Conservation (phyloP, 495 filamentous ascomycete species). For the Daldinia caldariorum region DNA sequence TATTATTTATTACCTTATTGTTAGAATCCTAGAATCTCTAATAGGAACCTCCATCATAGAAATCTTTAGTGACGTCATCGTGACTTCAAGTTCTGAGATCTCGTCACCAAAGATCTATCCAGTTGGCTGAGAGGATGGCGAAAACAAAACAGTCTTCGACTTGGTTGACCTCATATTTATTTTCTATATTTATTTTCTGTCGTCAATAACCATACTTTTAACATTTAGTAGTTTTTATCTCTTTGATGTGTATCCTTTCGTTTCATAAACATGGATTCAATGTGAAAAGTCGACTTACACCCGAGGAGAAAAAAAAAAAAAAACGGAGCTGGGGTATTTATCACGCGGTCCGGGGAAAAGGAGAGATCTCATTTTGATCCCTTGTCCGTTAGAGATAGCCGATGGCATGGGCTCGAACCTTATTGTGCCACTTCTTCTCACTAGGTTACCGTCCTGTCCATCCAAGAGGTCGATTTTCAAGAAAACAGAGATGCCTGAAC, state of each 20-base stretch:
- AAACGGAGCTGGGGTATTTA: neutral
- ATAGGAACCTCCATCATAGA: neutral
- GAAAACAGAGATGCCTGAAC: neutral
- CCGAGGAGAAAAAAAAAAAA: neutral
- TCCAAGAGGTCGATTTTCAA: neutral
- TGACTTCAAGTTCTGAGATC: neutral
- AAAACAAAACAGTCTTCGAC: conserved; percentile 8
- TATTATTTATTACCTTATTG: too few relatives aligned
- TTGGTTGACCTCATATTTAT: neutral
- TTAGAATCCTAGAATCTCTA: too few relatives aligned
- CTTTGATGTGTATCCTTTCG: neutral
- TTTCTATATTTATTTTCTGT: neutral
- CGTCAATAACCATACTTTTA: neutral
- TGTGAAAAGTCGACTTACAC: neutral
- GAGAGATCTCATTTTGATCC: neutral
- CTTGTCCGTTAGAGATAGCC: neutral
- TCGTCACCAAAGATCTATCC: neutral
- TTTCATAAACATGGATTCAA: neutral
- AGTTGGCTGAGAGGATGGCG: neutral
- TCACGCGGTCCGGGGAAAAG: conserved; percentile 1
- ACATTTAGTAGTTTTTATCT: neutral
- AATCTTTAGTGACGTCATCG: conserved; percentile 16
- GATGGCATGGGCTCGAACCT: neutral
- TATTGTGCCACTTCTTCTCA: neutral
- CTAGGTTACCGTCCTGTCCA: neutral